Base-by-base conservation (phyloP, 208 protist genomes). In the Wallacemonas collosoma region DNA sequence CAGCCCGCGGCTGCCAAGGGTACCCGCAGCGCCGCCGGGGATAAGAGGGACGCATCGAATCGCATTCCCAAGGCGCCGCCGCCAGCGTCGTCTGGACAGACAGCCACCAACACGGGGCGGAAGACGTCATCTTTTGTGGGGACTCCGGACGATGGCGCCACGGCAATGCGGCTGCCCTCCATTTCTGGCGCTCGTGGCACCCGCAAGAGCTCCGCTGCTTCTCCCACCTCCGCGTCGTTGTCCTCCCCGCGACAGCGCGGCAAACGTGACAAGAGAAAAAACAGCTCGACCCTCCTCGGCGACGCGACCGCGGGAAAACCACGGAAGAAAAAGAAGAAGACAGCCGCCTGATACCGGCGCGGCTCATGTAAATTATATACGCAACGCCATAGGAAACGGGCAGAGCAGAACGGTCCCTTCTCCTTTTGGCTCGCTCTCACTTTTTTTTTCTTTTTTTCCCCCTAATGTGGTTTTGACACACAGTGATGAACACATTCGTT, bases 121-220 rank as follows among this genome's bases (percentile, higher is more conserved):
- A 69, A 69, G 40, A 41, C 38, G 9, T 69, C 45, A 3, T 67
- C 41, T 26, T 5, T 67, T 47, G 9, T 62, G 35, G 41, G 41
- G 62, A 8, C 44, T 40, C 2, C 53, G 14, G 58, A n/a, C 26
- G 41, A 39, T 43, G 44, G 62, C 51, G 41, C 41, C 36, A 48
- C 64, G 7, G 64, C 64, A 43, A n/a, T 65, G 6, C 60, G 60
- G 4, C 43, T 65, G 60, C 60, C 60, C 6, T 45, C 60, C 14
- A 65, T 65, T 41, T 44, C 60, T 4, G n/a, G 11, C 6, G 36
- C 8, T 36, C 40, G 60, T 35, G 60, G n/a, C 60, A n/a, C 43
- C 4, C 60, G n/a, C 15, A 44, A 36, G 26, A 41, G 4, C 4
- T 65, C 60, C 3, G 60, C 60, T 9, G 60, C 43, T 6, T 65